Base-by-base conservation (phyloP, 768 basidiomycete genomes). In the Termitomyces sp. region DNA sequence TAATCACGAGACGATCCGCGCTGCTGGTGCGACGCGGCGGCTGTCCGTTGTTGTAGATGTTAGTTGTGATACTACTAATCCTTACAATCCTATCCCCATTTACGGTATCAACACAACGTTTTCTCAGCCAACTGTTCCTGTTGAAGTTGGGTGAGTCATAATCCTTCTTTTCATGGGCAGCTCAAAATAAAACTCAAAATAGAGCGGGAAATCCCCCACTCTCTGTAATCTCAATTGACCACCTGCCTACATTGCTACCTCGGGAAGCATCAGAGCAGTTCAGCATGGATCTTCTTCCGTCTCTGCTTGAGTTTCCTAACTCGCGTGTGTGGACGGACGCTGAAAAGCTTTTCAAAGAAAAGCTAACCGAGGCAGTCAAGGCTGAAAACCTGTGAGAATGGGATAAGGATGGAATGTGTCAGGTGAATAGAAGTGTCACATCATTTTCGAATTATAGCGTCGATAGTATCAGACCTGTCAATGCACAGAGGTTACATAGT, bases 11-110 rank as follows among this genome's bases (percentile, higher is more conserved):
- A 83, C 84, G 58, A 88, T 97, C 62, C 72, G 72, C n/a, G 78
- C 79, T 22, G 91, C 90, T 13, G 93, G 94, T 26, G 72, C 76
- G 55, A 64, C 73, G 18, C 80, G 97, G 59, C 78, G 79, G 56
- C 72, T 99, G 59, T 78, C 84, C 24, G 86, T 95, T 30, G 85
- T 98, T 48, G 97, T 98, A 26, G 97, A 99, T 65, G 97, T 99
- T 65, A 96, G 93, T 70, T 99, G 97, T 77, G 97, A 99, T 71
- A 98, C 96, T 24, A 98, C 94, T 54, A 99, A 99, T 72, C 95
- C 97, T 16, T 89, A 88, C 81, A 99, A 98, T 72, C 97, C 97
- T 1, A 90, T 98, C 63, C 97, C 97, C 9, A 88, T 99, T 60
- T 99, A 99, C 75, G 78, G 68, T 55, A 81, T 94, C 74, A 98